Conservation (phyloP, 1,139 yeast genomes). For the Lodderomyces elongisporus region DNA sequence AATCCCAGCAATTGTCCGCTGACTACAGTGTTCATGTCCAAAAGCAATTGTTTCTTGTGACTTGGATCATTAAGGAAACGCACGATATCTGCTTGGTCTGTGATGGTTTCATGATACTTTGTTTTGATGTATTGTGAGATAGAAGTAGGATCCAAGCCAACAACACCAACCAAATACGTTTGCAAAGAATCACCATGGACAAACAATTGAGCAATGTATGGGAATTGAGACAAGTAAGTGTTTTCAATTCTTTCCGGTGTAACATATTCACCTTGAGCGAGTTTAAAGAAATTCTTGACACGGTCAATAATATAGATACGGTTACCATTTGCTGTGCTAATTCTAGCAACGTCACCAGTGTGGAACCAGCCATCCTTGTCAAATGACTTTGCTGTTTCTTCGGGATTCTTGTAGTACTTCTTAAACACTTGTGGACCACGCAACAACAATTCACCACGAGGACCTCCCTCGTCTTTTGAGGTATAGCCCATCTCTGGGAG, state of each 20-base stretch:
- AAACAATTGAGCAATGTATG: slow-evolving; percentile 30
- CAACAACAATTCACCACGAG: slow-evolving; percentile 38
- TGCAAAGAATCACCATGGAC: slow-evolving; percentile 59
- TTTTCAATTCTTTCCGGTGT: slow-evolving; percentile 43
- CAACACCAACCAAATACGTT: slow-evolving; percentile 56
- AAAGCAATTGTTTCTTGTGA: slow-evolving; percentile 25
- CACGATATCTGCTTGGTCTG: slow-evolving; percentile 21
- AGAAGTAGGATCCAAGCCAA: slow-evolving; percentile 44
- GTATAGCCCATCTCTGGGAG: slow-evolving; percentile 37
- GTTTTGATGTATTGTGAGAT: slow-evolving; percentile 16
- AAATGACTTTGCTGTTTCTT: slow-evolving; percentile 39
- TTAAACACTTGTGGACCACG: slow-evolving; percentile 37
- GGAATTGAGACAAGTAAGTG: slow-evolving; percentile 29
- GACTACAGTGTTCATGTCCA: slow-evolving; percentile 23
- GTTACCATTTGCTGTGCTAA: slow-evolving; percentile 18
- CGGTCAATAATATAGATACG: slow-evolving; percentile 35
- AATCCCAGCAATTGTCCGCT: slow-evolving; percentile 38
- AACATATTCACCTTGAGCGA: slow-evolving; percentile 43
- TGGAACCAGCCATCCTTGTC: slow-evolving; percentile 53
- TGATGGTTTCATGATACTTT: slow-evolving; percentile 16
- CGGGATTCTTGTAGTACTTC: slow-evolving; percentile 35
- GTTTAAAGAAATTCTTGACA: slow-evolving; percentile 42
- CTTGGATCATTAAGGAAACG: slow-evolving; percentile 23
- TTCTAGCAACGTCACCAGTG: slow-evolving; percentile 38
- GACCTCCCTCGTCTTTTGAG: slow-evolving; percentile 29